Evolutionary conservation across 2,329 filamentous ascomycete species (phyloP).

Genomic region (Aspergillus persii): DNA sequence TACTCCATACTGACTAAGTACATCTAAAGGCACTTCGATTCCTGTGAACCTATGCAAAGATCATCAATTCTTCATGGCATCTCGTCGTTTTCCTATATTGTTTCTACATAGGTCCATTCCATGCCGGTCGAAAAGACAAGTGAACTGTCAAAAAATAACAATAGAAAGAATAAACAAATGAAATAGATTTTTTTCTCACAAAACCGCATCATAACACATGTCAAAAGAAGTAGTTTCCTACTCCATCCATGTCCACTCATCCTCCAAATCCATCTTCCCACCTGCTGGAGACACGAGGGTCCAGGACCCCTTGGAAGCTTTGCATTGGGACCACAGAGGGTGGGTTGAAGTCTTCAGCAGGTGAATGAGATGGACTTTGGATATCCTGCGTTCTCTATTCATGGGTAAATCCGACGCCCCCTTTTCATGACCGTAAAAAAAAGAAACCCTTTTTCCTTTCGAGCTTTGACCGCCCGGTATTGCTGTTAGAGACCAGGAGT

Average conservation of each 20-base stretch:
- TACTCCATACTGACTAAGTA: background rate
- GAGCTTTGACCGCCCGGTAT: conserved; percentile 17
- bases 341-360: conserved; percentile 12
- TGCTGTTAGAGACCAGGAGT: conserved; percentile 18
- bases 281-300: conserved; percentile 11
- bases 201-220: conserved; percentile 35
- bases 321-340: conserved; percentile 3
- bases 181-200: conserved; percentile 25
- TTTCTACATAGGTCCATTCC: conserved; percentile 28
- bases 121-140: conserved; percentile 18
- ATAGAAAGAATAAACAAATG: conserved; percentile 21
- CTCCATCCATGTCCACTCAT: conserved; percentile 27
- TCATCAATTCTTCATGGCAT: conserved; percentile 15
- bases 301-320: conserved; percentile 7
- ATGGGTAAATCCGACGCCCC: conserved; percentile 29
- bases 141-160: conserved; percentile 22
- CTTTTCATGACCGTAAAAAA: conserved; percentile 28
- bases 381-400: conserved; percentile 32
- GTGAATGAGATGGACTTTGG: conserved; percentile 16
- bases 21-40: background rate
- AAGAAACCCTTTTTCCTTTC: conserved; percentile 12
- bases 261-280: conserved; percentile 17
- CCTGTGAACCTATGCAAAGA: background rate
- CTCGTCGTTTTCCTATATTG: conserved; percentile 19
- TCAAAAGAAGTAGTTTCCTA: conserved; percentile 29